phyloP scores from a whole-genome alignment of 805 yeast genomes.

The Nematodospora valgi region DNA sequence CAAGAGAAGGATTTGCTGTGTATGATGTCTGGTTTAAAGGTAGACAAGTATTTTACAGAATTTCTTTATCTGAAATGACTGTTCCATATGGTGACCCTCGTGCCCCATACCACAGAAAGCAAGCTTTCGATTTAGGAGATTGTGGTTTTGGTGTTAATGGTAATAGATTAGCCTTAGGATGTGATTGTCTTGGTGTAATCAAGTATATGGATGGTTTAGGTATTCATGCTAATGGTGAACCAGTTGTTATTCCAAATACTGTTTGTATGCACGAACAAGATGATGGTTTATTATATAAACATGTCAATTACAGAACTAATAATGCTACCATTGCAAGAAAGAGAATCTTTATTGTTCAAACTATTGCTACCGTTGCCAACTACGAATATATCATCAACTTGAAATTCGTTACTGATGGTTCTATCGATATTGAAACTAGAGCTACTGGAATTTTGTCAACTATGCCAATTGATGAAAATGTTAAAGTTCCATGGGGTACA shows the following conservation, averaged over 20 bases:
- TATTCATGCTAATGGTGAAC: slow-evolving; percentile 57
- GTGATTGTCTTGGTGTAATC: slow-evolving; percentile 80
- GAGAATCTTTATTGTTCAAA: slow-evolving; percentile 75
- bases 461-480: slow-evolving; percentile 72
- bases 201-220: slow-evolving; percentile 66
- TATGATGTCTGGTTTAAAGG: slow-evolving; percentile 75
- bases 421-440: slow-evolving; percentile 72
- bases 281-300: slow-evolving; percentile 73
- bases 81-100: slow-evolving; percentile 87
- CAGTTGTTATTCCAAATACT: slow-evolving; percentile 61
- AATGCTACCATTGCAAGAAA: slow-evolving; percentile 71
- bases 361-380: slow-evolving; percentile 81
- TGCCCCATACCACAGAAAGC: slow-evolving; percentile 77
- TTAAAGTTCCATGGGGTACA: slow-evolving; percentile 70
- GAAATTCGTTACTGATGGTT: slow-evolving; percentile 75
- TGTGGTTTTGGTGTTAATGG: slow-evolving; percentile 77
- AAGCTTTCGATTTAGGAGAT: slow-evolving; percentile 84
- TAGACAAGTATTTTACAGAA: slow-evolving; percentile 69
- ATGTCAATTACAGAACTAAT: slow-evolving; percentile 72
- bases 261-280: slow-evolving; percentile 82
- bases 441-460: slow-evolving; percentile 87
- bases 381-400: slow-evolving; percentile 75
- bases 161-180: slow-evolving; percentile 66
- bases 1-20: slow-evolving; percentile 76
- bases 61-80: slow-evolving; percentile 78